Evolutionary conservation across 352 stramenopile species (phyloP).

Genomic region (Globisporangium okanoganense): DNA sequence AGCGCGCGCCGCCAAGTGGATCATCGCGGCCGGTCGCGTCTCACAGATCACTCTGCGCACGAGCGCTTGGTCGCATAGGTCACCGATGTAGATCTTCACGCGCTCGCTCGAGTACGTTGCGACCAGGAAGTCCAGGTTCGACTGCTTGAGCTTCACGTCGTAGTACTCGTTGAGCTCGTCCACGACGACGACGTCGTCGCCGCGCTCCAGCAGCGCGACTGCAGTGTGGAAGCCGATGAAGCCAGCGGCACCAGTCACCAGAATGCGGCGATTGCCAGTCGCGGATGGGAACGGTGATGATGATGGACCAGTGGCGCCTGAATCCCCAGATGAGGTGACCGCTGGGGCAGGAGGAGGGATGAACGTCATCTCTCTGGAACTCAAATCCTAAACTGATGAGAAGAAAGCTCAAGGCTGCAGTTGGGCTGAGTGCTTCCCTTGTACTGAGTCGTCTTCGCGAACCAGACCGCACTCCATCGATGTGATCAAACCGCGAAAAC

Average conservation of each 20-base stretch:
- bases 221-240: conserved; percentile 98
- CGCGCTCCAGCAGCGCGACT: conserved; percentile 78
- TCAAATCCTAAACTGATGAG: background rate
- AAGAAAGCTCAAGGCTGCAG: no score
- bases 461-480: background rate
- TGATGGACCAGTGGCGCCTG: background rate
- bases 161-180: conserved; percentile 99
- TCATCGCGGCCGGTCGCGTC: conserved; percentile 78
- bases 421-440: no score
- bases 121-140: conserved; percentile 89
- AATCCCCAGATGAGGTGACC: background rate
- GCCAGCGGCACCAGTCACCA: conserved; percentile 93
- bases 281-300: conserved; percentile 13
- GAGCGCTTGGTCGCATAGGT: conserved; percentile 93
- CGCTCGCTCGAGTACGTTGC: conserved; percentile 43
- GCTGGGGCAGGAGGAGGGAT: background rate
- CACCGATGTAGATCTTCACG: conserved; percentile 83
- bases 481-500: background rate
- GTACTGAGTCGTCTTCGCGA: background rate
- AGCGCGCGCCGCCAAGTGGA: conserved; percentile 95
- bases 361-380: background rate
- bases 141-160: conserved; percentile 95
- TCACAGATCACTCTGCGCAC: conserved; percentile 90
- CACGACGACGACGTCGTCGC: conserved; percentile 93
- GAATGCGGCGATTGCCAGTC: conserved; percentile 19